These are phyloP conservation scores for Fusarium redolens DNA, from an alignment of 2,329 filamentous ascomycete genomes.

Conservation along the genomic window DNA sequence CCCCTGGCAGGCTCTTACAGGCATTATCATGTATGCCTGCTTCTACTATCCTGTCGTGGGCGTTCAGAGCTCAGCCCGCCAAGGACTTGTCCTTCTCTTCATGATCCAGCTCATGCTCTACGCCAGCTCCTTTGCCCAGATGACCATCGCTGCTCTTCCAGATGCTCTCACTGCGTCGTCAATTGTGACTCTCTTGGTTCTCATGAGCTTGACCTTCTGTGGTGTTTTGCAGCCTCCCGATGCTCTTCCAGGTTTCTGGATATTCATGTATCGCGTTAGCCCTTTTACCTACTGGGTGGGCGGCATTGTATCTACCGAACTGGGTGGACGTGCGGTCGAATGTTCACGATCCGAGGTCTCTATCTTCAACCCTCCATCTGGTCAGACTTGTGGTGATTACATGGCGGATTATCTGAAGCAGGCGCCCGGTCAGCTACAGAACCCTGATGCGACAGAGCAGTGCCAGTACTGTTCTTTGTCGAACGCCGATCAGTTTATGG, in stretches of 20 bases:
- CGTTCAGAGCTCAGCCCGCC: constrained; percentile 62
- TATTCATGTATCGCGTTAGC: constrained; percentile 76
- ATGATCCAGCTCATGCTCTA: constrained; percentile 76
- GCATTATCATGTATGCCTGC: constrained; percentile 70
- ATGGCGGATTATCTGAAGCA: constrained; percentile 61
- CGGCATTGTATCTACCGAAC: constrained; percentile 57
- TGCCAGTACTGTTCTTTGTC: constrained; percentile 29
- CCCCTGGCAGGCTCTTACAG: constrained; percentile 75
- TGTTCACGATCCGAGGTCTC: constrained; percentile 69
- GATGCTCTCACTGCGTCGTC: constrained; percentile 66
- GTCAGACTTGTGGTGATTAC: constrained; percentile 58
- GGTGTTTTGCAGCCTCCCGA: constrained; percentile 67
- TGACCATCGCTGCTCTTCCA: constrained; percentile 77
- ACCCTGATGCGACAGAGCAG: constrained; percentile 15
- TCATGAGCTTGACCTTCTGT: constrained; percentile 40
- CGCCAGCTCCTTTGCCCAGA: constrained; percentile 77
- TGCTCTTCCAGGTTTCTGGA: constrained; percentile 74
- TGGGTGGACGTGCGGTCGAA: constrained; percentile 44
- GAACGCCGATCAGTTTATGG: constrained; percentile 31
- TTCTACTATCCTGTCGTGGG: constrained; percentile 76
- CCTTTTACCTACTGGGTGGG: constrained; percentile 74
- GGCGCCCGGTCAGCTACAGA: constrained; percentile 45
- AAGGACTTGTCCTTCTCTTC: constrained; percentile 74
- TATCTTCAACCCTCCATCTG: constrained; percentile 69
- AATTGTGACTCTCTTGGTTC: constrained; percentile 65